Evolutionary conservation across 2,329 filamentous ascomycete species (phyloP), one percentile per base, ranked within the genome.

Genomic region (Trichophyton benhamiae): DNA sequence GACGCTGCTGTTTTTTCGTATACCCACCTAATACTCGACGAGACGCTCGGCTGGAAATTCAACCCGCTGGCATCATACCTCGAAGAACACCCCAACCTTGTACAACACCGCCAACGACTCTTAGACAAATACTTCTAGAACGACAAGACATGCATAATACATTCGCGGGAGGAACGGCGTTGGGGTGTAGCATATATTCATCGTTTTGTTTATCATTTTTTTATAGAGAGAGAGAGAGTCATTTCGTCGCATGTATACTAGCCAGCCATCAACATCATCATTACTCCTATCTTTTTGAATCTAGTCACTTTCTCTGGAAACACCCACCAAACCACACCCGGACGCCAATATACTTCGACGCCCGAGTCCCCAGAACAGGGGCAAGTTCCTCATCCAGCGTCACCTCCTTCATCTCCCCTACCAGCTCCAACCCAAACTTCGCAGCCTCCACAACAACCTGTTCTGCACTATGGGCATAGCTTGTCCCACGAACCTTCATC

Each of bases 1-100:
- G 94, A 99, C 74, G 91, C 92, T 5, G 85, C 84, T 60, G 83
- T 97, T 1, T 97, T 96, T 75, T 86, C 90, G 2, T 99, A 96
- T 73, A 91, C 89, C 0, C 84, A 95, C 72, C 77, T 95, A 58
- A 78, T 97, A 59, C 75, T 95, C 59, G 84, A 88, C 63, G 80
- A 84, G 38, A 69, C 68, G 1, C 68, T 90, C 65, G 77, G 75
- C 1, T 91, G 88, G 88, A 77, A 76, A 62, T 83, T 88, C 61
- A 80, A 80, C 63, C 77, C 79, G 60, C 75, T 95, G 59, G 77
- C 57, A 55, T 78, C 81, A 61, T 75, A 82, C 58, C 69, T 95
- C 62, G 73, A 72, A 59, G 76, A 76, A 62, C 81, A 84, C 67
- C 76, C 78, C 5, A 85, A 84, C 67, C 77, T 96, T 64, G 82